Evolutionary conservation across 1,284 basidiomycete species (phyloP), one percentile per base, ranked within the genome.

Genomic region (Cryptococcus sp.): DNA sequence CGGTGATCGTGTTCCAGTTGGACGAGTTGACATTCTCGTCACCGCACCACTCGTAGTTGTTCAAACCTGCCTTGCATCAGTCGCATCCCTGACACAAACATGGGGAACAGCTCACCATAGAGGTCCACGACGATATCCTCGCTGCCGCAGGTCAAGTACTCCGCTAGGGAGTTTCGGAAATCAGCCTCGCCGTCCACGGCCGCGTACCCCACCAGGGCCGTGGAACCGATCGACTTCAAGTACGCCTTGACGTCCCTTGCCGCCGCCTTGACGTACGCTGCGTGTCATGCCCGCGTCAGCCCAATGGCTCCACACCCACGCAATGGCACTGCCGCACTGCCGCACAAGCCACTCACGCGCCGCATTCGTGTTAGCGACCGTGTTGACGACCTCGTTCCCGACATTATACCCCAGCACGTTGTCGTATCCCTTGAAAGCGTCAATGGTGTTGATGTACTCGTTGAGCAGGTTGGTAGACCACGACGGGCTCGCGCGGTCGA

Each of bases 211-310:
- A 94, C 85, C 21, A 96, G 83, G 4, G 83, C 83, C 39, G 80
- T 78, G 1, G 84, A 88, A 13, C 79, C 78, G 68, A 87, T 87
- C 4, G 87, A 88, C 33, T 80, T 81, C 12, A 93, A 80, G 76
- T 92, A 95, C 2, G 91, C 84, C 75, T 87, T 93, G 67, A 84
- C 79, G 72, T 96, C 93, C 40, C 92, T 84, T 21, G 90, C 90
- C 18, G 91, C 91, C 40, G 91, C 91, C 77, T 95, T 95, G 74
- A 96, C 84, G 73, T 85, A 95, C 0, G 91, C 74, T 77, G 54
- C 11, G 13, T 11, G 44, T 18, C 39, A 47, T 51, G 59, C 37
- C 59, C 28, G 54, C 20, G 43, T 39, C 39, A 43, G 46, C 50
- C 15, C 20, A 24, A 1, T 11, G 8, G 37, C 43, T 38, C 33